Evolutionary conservation across 805 yeast species (phyloP).

Genomic region (Cyberlindnera mycetangii): DNA sequence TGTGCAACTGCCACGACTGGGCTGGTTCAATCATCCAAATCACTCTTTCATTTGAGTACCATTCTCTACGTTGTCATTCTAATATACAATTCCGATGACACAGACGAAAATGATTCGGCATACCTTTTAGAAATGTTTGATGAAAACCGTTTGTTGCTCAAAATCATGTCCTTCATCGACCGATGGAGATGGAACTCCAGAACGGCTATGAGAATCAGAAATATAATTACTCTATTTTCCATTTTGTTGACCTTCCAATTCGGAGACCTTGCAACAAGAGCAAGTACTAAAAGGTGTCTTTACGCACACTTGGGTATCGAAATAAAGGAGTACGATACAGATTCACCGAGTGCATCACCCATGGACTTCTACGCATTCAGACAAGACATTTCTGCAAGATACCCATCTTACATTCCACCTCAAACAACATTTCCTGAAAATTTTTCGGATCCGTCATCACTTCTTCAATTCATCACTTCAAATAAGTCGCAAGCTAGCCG

Average conservation of each 20-base stretch:
- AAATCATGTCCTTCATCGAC: slow-evolving; percentile 51
- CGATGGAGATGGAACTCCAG: slow-evolving; percentile 61
- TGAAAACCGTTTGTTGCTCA: slow-evolving; percentile 39
- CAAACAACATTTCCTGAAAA: slow-evolving; percentile 43
- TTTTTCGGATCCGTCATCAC: slow-evolving; percentile 47
- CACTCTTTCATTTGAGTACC: slow-evolving; percentile 16
- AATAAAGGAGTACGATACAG: slow-evolving; percentile 27
- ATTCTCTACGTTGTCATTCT: slow-evolving; percentile 14
- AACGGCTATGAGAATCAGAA: slow-evolving; percentile 47
- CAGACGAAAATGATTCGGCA: slow-evolving; percentile 4
- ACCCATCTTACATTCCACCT: slow-evolving; percentile 65
- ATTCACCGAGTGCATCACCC: slow-evolving; percentile 60
- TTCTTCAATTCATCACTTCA: slow-evolving; percentile 56
- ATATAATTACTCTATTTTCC: slow-evolving; percentile 50
- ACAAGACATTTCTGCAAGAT: slow-evolving; percentile 70
- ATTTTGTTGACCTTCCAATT: slow-evolving; percentile 56
- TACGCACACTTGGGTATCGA: slow-evolving; percentile 36
- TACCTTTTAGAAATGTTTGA: slow-evolving; percentile 18
- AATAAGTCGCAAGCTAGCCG: slow-evolving; percentile 43
- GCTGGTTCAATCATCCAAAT: slow-evolving; percentile 12
- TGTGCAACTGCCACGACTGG: slow-evolving; percentile 4
- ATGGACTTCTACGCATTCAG: slow-evolving; percentile 80
- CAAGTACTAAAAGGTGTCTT: slow-evolving; percentile 45
- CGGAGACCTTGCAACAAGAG: slow-evolving; percentile 49
- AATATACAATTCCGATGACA: slow-evolving; percentile 6